Conservation (phyloP, 805 yeast species). For the Candida ulmi region DNA sequence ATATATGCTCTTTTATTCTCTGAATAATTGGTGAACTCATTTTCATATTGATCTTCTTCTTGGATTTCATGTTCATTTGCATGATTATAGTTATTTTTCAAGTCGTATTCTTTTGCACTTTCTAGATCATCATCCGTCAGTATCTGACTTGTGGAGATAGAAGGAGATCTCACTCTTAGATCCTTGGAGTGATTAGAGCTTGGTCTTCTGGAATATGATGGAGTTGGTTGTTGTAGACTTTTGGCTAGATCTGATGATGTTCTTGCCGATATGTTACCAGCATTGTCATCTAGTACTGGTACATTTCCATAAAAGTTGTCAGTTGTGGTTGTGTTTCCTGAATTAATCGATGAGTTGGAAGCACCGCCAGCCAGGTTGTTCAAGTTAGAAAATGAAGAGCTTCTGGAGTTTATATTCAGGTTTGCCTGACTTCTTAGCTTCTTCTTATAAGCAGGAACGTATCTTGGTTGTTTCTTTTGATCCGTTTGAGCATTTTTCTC, state of each 20-base stretch:
- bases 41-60: slow-evolving; percentile 41
- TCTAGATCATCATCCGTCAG: slow-evolving; percentile 5
- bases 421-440: slow-evolving; percentile 24
- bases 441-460: slow-evolving; percentile 33
- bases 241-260: slow-evolving; percentile 18
- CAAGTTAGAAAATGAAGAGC: slow-evolving; percentile 17
- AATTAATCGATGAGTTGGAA: slow-evolving; percentile 19
- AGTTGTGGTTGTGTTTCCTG: slow-evolving; percentile 22
- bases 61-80: slow-evolving; percentile 27
- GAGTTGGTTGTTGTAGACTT: slow-evolving; percentile 21
- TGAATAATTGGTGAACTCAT: slow-evolving; percentile 40
- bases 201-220: slow-evolving; percentile 18
- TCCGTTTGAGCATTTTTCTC: not conserved
- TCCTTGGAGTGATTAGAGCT: not conserved
- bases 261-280: slow-evolving; percentile 5
- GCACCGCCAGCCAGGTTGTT: slow-evolving; percentile 9
- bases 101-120: slow-evolving; percentile 19
- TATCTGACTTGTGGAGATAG: slow-evolving; percentile 2
- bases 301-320: slow-evolving; percentile 20
- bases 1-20: slow-evolving; percentile 37
- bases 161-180: slow-evolving; percentile 8
- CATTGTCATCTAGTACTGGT: slow-evolving; percentile 17
- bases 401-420: slow-evolving; percentile 18
- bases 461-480: slow-evolving; percentile 17
- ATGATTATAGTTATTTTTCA: slow-evolving; percentile 29